Evolutionary conservation across 2,329 filamentous ascomycete species (phyloP).

Genomic region (Neocucurbitaria cava): DNA sequence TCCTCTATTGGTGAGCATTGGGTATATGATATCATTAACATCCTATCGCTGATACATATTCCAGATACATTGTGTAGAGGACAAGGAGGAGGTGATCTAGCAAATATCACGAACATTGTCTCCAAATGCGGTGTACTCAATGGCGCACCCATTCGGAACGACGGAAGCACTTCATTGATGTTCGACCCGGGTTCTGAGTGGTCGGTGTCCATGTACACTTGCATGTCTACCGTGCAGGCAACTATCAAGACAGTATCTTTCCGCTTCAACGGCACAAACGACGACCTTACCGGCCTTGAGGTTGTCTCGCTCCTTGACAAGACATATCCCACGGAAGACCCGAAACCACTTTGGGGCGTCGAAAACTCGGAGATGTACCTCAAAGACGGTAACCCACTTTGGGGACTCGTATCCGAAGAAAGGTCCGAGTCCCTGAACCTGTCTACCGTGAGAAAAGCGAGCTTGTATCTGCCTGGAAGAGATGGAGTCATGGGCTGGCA

Average conservation of each 20-base stretch:
- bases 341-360: constrained; percentile 48
- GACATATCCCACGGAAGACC: constrained; percentile 38
- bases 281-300: constrained; percentile 43
- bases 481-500: constrained; percentile 9
- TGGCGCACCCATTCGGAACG: constrained; percentile 48
- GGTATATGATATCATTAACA: not conserved
- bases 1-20: not conserved
- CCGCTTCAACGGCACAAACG: constrained; percentile 46
- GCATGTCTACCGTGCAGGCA: constrained; percentile 52
- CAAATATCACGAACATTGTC: constrained; percentile 54
- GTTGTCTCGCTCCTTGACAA: constrained; percentile 49
- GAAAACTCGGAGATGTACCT: constrained; percentile 39
- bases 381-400: constrained; percentile 44
- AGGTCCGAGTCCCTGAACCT: constrained; percentile 43
- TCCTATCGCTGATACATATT: not conserved
- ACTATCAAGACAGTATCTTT: constrained; percentile 56
- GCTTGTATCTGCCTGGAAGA: constrained; percentile 43
- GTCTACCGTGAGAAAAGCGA: constrained; percentile 39
- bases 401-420: constrained; percentile 50
- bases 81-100: constrained; percentile 34
- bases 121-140: constrained; percentile 52
- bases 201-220: constrained; percentile 53
- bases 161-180: constrained; percentile 41
- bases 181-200: constrained; percentile 52
- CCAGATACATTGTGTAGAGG: constrained; percentile 39